These are phyloP conservation scores for Rhizophora apiculata DNA, from an alignment of 345 rosid species.

Conservation along the genomic window DNA sequence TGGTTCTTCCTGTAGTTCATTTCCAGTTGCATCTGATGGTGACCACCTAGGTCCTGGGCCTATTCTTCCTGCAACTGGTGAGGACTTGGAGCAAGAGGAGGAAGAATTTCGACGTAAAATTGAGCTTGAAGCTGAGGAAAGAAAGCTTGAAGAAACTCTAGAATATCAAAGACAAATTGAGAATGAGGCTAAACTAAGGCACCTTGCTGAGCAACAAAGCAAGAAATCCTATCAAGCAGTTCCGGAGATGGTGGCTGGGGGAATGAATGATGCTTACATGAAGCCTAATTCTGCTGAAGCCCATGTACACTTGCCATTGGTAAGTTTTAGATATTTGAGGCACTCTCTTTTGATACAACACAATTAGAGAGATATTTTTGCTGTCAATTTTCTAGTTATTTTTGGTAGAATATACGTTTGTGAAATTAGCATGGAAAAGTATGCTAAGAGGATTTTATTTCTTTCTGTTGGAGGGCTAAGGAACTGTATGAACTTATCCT, in stretches of 20 bases:
- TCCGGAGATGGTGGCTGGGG: slow-evolving; percentile 37
- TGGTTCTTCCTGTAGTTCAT: slow-evolving; percentile 52
- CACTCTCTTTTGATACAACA: slow-evolving; percentile 7
- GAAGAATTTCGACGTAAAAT: slow-evolving; percentile 69
- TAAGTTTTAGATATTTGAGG: slow-evolving; percentile 22
- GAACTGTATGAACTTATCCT: slow-evolving; percentile 13
- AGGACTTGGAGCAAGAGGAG: slow-evolving; percentile 55
- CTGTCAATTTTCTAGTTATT: background rate
- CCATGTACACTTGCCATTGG: slow-evolving; percentile 28
- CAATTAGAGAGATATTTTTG: slow-evolving; percentile 9
- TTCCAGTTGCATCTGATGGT: slow-evolving; percentile 47
- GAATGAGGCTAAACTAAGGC: slow-evolving; percentile 89
- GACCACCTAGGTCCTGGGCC: slow-evolving; percentile 56
- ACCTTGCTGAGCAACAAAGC: slow-evolving; percentile 65
- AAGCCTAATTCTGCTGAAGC: slow-evolving; percentile 53
- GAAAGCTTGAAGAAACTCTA: slow-evolving; percentile 80
- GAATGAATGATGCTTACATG: slow-evolving; percentile 53
- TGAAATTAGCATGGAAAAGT: slow-evolving; percentile 2
- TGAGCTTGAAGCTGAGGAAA: slow-evolving; percentile 89
- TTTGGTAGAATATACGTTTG: slow-evolving; percentile 3
- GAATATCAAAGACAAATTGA: slow-evolving; percentile 89
- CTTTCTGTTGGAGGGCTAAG: background rate
- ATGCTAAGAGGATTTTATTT: slow-evolving; percentile 1
- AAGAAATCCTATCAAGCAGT: slow-evolving; percentile 44
- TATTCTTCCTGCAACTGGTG: slow-evolving; percentile 44